Conservation (phyloP, 1,284 basidiomycete genomes). For the Moesziomyces parantarcticus region DNA sequence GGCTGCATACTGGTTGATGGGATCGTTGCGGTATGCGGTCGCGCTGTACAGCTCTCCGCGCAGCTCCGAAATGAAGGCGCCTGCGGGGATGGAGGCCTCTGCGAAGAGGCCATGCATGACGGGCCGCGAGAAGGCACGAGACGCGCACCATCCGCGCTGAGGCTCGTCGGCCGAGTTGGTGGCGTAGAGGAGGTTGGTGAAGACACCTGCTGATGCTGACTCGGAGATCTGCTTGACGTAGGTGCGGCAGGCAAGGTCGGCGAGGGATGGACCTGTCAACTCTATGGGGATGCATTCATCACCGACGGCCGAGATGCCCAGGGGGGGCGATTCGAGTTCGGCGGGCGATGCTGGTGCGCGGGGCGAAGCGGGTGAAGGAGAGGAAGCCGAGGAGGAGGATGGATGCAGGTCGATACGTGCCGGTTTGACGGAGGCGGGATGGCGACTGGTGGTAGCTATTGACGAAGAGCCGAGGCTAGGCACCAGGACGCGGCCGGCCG, state of each 20-base stretch:
- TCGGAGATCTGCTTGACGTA: slow-evolving; percentile 65
- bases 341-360: slow-evolving; percentile 13
- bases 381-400: slow-evolving; percentile 22
- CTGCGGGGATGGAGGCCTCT: slow-evolving; percentile 65
- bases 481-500: slow-evolving; percentile 22
- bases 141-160: slow-evolving; percentile 68
- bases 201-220: slow-evolving; percentile 58
- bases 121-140: slow-evolving; percentile 68
- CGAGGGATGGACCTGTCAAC: slow-evolving; percentile 41
- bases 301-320: slow-evolving; percentile 51
- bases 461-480: slow-evolving; percentile 8
- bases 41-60: slow-evolving; percentile 67
- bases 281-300: slow-evolving; percentile 61
- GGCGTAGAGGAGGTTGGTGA: slow-evolving; percentile 55
- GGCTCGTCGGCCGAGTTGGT: slow-evolving; percentile 52
- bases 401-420: slow-evolving; percentile 9
- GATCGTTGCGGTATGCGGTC: slow-evolving; percentile 68
- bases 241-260: slow-evolving; percentile 37
- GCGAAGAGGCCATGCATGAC: slow-evolving; percentile 69
- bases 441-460: slow-evolving; percentile 4
- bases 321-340: slow-evolving; percentile 4
- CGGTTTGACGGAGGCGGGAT: slow-evolving; percentile 9
- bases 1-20: slow-evolving; percentile 72
- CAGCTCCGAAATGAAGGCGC: slow-evolving; percentile 68
- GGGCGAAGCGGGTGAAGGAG: slow-evolving; percentile 26